phyloP scores from a whole-genome alignment of 2,329 filamentous ascomycete species.

The Diaporthe vaccinii region DNA sequence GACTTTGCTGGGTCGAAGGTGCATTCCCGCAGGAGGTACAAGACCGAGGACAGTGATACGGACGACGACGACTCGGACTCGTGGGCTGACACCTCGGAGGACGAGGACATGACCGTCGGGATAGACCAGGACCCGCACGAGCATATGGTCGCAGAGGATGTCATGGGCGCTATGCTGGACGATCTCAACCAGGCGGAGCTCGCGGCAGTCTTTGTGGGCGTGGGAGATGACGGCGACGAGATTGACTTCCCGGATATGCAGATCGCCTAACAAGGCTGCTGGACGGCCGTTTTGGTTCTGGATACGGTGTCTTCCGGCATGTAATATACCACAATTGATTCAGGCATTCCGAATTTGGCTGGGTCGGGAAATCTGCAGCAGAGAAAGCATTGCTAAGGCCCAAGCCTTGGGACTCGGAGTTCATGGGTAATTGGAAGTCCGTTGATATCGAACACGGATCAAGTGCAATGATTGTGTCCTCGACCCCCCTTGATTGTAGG shows the following conservation, averaged over 20 bases:
- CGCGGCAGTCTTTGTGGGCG: neutral
- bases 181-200: neutral
- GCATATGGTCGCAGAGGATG: neutral
- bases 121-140: neutral
- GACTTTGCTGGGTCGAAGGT: constrained; percentile 19
- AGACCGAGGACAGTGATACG: neutral
- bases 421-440: neutral
- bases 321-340: neutral
- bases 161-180: constrained; percentile 5
- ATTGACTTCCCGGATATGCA: constrained; percentile 34
- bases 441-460: neutral
- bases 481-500: neutral
- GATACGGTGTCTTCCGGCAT: neutral
- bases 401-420: neutral
- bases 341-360: neutral
- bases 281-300: neutral
- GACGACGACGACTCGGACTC: neutral
- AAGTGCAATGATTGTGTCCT: neutral
- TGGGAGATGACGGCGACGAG: constrained; percentile 8
- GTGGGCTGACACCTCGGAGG: neutral
- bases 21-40: neutral
- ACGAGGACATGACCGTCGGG: neutral
- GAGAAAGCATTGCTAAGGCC: neutral
- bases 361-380: neutral
- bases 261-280: neutral